A percentile compares a stretch with the other conserved stretches of the same genome.
These are phyloP conservation scores for Eimeria sp. DNA, from an alignment of 169 alveolate species.

Conservation along the genomic window DNA sequence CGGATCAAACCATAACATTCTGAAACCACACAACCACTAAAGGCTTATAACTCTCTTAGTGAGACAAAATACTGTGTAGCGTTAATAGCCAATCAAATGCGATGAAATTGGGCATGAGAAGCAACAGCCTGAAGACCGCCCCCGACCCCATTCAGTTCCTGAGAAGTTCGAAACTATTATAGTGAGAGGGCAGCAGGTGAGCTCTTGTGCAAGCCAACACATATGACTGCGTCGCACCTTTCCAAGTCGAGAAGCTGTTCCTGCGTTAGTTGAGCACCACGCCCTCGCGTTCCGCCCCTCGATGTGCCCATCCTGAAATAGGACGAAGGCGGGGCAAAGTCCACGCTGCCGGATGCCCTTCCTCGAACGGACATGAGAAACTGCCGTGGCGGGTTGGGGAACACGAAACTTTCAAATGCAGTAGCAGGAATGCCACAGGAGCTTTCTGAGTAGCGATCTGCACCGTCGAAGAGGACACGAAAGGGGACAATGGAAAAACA, in stretches of 20 bases:
- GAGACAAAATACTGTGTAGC: too few species aligned
- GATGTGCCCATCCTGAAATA: neutral
- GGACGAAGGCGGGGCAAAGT: neutral
- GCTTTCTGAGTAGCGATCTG: slow-evolving; percentile 54
- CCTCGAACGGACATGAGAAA: slow-evolving; percentile 44
- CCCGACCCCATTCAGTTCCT: neutral
- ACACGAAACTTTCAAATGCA: slow-evolving; percentile 73
- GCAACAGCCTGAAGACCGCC: neutral
- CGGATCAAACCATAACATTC: slow-evolving; percentile 85
- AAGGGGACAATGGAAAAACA: neutral
- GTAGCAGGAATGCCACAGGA: slow-evolving; percentile 71
- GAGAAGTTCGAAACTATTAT: neutral
- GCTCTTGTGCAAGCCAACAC: neutral
- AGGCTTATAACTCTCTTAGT: neutral
- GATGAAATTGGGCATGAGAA: neutral
- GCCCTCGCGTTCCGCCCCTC: slow-evolving; percentile 7
- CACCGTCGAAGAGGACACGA: neutral
- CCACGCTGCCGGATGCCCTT: slow-evolving; percentile 22
- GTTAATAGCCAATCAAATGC: neutral
- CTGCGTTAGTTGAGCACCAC: slow-evolving; percentile 36
- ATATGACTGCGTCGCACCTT: slow-evolving; percentile 18
- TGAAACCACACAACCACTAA: neutral
- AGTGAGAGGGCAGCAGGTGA: neutral
- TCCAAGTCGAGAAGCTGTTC: slow-evolving; percentile 54
- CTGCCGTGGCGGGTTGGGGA: slow-evolving; percentile 80